Evolutionary conservation across 2,329 filamentous ascomycete species (phyloP).

Genomic region (Neoarthrinium moseri): DNA sequence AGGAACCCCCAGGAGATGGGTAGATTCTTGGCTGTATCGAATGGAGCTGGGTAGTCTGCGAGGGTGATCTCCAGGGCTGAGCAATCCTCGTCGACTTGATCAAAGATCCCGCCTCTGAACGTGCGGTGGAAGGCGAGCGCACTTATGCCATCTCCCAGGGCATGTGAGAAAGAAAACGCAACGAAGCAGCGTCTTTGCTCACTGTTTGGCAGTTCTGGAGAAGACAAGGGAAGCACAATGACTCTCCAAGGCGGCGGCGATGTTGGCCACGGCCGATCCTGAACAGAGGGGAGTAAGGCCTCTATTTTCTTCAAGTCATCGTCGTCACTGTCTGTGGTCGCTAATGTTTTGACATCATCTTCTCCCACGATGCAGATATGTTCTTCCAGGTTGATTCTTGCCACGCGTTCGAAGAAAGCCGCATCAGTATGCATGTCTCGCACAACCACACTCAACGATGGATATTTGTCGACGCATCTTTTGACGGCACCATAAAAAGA

Average conservation of each 20-base stretch:
- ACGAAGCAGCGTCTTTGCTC: slow-evolving; percentile 3
- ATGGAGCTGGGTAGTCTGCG: neutral
- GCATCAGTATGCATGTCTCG: slow-evolving; percentile 1
- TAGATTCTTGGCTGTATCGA: slow-evolving; percentile 4
- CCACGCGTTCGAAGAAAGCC: slow-evolving; percentile 6
- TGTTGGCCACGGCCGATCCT: neutral
- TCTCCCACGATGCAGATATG: slow-evolving; percentile 3
- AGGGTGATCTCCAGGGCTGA: neutral
- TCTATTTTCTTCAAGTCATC: neutral
- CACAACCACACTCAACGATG: slow-evolving; percentile 1
- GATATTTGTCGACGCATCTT: slow-evolving; percentile 3
- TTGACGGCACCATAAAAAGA: neutral
- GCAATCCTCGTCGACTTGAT: neutral
- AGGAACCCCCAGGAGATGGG: slow-evolving; percentile 9
- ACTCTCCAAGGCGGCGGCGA: slow-evolving; percentile 5
- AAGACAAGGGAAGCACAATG: neutral
- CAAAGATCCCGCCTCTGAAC: slow-evolving; percentile 1
- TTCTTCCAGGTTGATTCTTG: neutral
- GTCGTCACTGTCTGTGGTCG: neutral
- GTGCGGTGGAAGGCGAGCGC: slow-evolving; percentile 2
- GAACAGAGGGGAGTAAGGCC: neutral
- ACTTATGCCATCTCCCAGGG: slow-evolving; percentile 7
- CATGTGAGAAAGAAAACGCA: slow-evolving; percentile 7
- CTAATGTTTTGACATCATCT: neutral
- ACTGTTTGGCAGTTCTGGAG: neutral